Percentiles rank a stretch among this genome's conserved stretches.
phyloP scores from a whole-genome alignment of 225 moss, liverwort and hornwort genomes.

The Polytrichum commune region DNA sequence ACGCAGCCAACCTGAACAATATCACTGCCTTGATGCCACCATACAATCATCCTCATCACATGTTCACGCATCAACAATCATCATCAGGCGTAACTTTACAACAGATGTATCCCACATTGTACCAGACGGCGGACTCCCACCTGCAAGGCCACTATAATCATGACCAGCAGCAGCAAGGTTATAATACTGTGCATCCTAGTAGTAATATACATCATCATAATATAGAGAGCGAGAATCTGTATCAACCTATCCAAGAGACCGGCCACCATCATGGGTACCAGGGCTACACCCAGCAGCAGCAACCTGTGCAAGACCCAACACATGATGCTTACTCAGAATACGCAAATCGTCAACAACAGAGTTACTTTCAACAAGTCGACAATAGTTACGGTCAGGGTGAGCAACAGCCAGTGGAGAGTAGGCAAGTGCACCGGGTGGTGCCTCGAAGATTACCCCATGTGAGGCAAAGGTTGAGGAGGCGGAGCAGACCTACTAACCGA shows the following conservation, averaged over 20 bases:
- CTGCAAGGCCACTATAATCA: constrained; percentile 20
- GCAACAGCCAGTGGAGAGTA: constrained; percentile 21
- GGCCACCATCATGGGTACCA: constrained; percentile 17
- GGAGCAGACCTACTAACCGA: constrained; percentile 28
- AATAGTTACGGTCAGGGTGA: constrained; percentile 16
- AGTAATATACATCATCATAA: neutral
- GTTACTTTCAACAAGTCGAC: constrained; percentile 18
- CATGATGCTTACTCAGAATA: constrained; percentile 13
- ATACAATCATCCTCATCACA: constrained; percentile 30
- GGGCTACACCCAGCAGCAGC: constrained; percentile 5
- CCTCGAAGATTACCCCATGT: constrained; percentile 33
- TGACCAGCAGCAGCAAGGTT: constrained; percentile 18
- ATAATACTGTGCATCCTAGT: constrained; percentile 5
- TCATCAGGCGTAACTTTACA: neutral
- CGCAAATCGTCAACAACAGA: constrained; percentile 31
- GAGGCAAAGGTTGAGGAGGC: constrained; percentile 37
- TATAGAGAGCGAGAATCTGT: constrained; percentile 23
- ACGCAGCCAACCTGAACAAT: constrained; percentile 15
- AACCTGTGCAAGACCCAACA: constrained; percentile 27
- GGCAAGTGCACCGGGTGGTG: constrained; percentile 27
- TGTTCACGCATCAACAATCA: constrained; percentile 31
- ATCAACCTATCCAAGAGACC: constrained; percentile 23
- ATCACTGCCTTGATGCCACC: constrained; percentile 25
- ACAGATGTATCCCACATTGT: constrained; percentile 19
- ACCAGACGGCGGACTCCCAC: constrained; percentile 21